These are phyloP conservation scores for Trypanosoma vivax DNA, from an alignment of 208 protist genomes.

Conservation along the genomic window DNA sequence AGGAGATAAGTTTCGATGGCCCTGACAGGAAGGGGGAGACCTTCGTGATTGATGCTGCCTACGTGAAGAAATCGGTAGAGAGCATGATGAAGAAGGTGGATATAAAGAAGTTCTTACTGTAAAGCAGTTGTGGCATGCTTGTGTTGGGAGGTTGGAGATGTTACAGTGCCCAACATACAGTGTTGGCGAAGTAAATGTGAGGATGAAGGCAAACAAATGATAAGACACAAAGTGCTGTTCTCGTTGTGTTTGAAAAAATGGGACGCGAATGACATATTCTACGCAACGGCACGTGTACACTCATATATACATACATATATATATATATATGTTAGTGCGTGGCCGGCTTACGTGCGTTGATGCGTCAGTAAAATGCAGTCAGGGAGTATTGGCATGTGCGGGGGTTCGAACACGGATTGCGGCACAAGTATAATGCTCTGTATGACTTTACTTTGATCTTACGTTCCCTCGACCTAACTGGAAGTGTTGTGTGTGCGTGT, in stretches of 20 bases:
- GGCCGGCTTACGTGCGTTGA: no score
- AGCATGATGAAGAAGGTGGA: slow-evolving; percentile 90
- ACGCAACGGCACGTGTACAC: no score
- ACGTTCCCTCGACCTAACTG: no score
- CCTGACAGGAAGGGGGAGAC: slow-evolving; percentile 80
- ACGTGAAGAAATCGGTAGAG: slow-evolving; percentile 88
- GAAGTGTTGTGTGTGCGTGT: no score
- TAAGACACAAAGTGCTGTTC: neutral
- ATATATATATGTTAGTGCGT: neutral
- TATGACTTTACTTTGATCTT: no score
- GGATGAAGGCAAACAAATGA: neutral
- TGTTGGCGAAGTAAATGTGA: neutral
- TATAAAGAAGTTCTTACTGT: slow-evolving; percentile 92
- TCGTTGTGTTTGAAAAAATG: no score
- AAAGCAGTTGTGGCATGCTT: neutral
- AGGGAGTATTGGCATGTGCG: no score
- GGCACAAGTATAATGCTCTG: no score
- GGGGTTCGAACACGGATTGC: no score
- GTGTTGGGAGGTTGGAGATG: neutral
- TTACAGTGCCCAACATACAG: neutral
- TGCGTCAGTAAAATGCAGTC: no score
- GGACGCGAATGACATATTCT: no score
- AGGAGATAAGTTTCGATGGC: slow-evolving; percentile 93
- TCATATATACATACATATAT: neutral
- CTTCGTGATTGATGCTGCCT: slow-evolving; percentile 81